Evolutionary conservation across 306 rosid genomes (phyloP), one percentile per base, ranked within the genome.

Genomic region (Albizia julibrissin): DNA sequence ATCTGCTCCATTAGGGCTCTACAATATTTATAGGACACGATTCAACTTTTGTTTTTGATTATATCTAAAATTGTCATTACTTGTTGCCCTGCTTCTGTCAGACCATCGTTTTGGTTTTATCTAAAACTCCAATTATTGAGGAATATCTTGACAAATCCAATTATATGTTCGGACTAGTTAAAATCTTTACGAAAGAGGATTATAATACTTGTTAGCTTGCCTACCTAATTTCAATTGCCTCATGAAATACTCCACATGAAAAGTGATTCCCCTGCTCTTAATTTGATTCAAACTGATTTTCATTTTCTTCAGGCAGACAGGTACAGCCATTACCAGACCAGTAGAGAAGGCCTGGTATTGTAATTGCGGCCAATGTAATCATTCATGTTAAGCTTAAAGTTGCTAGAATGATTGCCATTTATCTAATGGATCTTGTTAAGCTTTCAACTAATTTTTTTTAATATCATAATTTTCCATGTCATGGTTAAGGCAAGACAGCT

Each of bases 1-100:
- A 83, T 88, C 82, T 88, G 90, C 82, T 85, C 88, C 88, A 83
- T 83, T 80, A 24, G 87, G 74, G 64, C 82, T 62, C 77, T 64
- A 87, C 85, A 77, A 8, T 43, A 24, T 22, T 13, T 33, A 19
- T 34, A 11, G n/a, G 26, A 26, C 33, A 3, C 4, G 1, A 29
- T 27, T 9, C 31, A 15, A 42, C 34, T 22, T 65, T 8, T 8
- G 64, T 58, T 18, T 8, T 33, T 58, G 64, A n/a, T 58, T 3
- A 58, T 58, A 54, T 21, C 19, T 22, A 67, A 13, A 15, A 64
- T 3, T 40, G 42, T 24, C 50, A 31, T 74, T 72, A 37, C 54
- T 26, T 46, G 18, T 26, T 46, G 18, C 26, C 31, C 8, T 4
- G 4, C 29, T 14, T 58, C 21, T 29, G 15, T 39, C 21, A 47